Evolutionary conservation across 2,329 filamentous ascomycete genomes (phyloP), one percentile per base, ranked within the genome.

Genomic region (Fragosphaeria purpurea): DNA sequence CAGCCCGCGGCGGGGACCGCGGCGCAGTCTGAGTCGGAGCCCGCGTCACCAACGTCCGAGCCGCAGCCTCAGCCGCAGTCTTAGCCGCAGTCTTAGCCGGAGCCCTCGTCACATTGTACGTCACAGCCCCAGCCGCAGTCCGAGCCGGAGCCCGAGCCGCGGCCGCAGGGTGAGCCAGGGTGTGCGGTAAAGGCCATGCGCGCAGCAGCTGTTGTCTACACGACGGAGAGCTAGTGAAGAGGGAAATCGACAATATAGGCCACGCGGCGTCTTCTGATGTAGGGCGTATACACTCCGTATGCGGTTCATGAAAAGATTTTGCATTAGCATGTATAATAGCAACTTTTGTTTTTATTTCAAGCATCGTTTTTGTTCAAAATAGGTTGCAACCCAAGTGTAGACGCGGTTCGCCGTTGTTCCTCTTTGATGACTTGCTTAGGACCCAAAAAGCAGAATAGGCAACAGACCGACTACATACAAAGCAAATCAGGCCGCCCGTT

Each of bases 1-100:
- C 22, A 22, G 22, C 22, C 22, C 22, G 3, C 22, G 22, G 22
- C 22, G 22, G 34, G 35, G 4, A 51, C 41, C 6, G 11, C 6
- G 40, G 12, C 39, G 7, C 5, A 51, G 50, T n/a, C 50, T 45
- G 31, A 51, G 50, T n/a, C 41, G 10, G 4, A 47, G 50, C 35
- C 40, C 33, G 13, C n/a, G 41, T 13, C 44, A 46, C 42, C 46
- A 42, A 35, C 50, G 44, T 4, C 41, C 44, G 12, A 41, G 32
- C 38, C 44, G 38, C 32, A 40, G 41, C n/a, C 37, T 41, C 32
- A 46, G 39, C 12, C 39, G 39, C 11, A 44, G 44, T 6, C n/a
- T 22, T 30, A 51, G 49, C 41, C 49, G 41, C 5, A 47, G 49
- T 32, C 49, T 22, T 22, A 41, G 32, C 38, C 44, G 38, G 13